Percentiles rank a stretch among this genome's conserved stretches.
Evolutionary conservation across 2,329 filamentous ascomycete species (phyloP).

Genomic region (Teratosphaeria destructans): DNA sequence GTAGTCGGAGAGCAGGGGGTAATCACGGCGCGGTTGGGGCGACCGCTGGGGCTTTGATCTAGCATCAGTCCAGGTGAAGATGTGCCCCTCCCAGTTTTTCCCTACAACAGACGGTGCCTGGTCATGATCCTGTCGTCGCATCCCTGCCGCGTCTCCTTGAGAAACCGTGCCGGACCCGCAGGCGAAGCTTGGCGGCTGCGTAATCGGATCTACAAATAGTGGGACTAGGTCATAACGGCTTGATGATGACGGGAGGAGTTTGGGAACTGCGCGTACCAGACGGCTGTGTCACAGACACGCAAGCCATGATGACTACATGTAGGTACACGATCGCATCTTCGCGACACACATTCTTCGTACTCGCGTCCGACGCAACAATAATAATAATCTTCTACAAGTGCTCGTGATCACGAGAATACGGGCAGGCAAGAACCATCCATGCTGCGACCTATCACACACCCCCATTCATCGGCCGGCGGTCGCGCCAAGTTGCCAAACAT

Average conservation of each 20-base stretch:
- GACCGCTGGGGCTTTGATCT: neutral
- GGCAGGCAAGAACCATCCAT: neutral
- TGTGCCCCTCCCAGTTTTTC: neutral
- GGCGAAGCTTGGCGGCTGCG: neutral
- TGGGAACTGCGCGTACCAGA: neutral
- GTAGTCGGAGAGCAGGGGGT: neutral
- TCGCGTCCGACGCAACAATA: neutral
- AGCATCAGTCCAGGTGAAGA: neutral
- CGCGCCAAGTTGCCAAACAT: no score
- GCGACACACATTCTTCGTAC: neutral
- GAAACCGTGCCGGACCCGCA: neutral
- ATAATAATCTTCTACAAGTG: no score
- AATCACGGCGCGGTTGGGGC: neutral
- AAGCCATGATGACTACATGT: neutral
- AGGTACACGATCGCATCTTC: neutral
- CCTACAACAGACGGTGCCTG: neutral
- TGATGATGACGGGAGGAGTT: neutral
- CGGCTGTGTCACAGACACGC: neutral
- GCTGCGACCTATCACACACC: no score
- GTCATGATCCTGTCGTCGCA: neutral
- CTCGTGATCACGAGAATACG: no score
- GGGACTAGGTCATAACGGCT: neutral
- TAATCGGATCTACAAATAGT: neutral
- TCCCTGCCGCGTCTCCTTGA: neutral
- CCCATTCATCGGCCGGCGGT: no score